These are phyloP conservation scores for Cucurbita pepo DNA, from an alignment of 306 rosid species.

Conservation along the genomic window DNA sequence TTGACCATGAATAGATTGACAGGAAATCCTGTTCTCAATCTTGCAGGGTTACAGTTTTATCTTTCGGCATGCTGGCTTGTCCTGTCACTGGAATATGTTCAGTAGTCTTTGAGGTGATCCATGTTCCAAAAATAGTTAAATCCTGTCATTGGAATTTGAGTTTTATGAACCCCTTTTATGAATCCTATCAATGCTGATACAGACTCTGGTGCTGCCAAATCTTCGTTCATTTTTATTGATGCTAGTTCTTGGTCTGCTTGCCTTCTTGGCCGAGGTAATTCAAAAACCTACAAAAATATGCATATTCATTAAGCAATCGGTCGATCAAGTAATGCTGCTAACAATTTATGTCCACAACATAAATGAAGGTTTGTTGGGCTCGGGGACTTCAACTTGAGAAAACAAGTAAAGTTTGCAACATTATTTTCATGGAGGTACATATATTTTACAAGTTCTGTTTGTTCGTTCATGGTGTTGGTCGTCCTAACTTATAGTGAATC, in stretches of 20 bases:
- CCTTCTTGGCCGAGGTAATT: slow-evolving; percentile 69
- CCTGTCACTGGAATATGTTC: slow-evolving; percentile 51
- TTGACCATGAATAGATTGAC: neutral
- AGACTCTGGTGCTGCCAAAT: slow-evolving; percentile 56
- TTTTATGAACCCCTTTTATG: neutral
- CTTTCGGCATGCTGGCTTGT: slow-evolving; percentile 48
- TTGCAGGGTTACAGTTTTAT: slow-evolving; percentile 56
- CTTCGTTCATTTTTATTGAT: slow-evolving; percentile 28
- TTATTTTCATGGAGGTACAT: slow-evolving; percentile 44
- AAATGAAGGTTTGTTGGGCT: slow-evolving; percentile 50
- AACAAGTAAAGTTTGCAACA: slow-evolving; percentile 50
- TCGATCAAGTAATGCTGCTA: neutral
- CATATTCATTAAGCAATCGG: neutral
- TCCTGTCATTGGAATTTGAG: no score
- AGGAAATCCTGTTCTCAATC: neutral
- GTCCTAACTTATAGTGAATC: neutral
- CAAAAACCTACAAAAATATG: neutral
- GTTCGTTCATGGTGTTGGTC: neutral
- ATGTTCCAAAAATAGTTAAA: neutral
- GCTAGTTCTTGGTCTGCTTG: slow-evolving; percentile 44
- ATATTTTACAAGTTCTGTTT: neutral
- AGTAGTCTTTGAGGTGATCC: slow-evolving; percentile 40
- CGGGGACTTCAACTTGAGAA: slow-evolving; percentile 82
- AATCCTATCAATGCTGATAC: slow-evolving; percentile 4
- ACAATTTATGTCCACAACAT: neutral